These are phyloP conservation scores for Russula virescens DNA, from an alignment of 768 basidiomycete species.

Conservation along the genomic window DNA sequence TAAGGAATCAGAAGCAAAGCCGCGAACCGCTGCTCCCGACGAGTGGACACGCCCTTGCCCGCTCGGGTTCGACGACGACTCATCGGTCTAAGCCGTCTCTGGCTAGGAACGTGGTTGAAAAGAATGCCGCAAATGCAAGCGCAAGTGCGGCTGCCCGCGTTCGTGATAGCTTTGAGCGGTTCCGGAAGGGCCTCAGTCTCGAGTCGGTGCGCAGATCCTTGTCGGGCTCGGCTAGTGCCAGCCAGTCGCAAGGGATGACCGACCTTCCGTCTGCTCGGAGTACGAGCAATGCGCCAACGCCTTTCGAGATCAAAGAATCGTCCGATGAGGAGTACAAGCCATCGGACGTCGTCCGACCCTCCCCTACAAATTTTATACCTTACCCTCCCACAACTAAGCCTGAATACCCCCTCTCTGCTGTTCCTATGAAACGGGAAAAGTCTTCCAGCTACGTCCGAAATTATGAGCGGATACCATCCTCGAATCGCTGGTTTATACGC, in stretches of 20 bases:
- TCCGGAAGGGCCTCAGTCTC: slow-evolving; percentile 44
- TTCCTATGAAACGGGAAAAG: slow-evolving; percentile 30
- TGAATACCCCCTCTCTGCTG: slow-evolving; percentile 30
- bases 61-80: slow-evolving; percentile 23
- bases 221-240: slow-evolving; percentile 21
- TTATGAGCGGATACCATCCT: slow-evolving; percentile 61
- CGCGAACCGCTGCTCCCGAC: slow-evolving; percentile 69
- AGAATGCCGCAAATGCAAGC: slow-evolving; percentile 28
- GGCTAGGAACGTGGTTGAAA: slow-evolving; percentile 28
- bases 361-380: slow-evolving; percentile 17
- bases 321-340: slow-evolving; percentile 21
- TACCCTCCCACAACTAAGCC: slow-evolving; percentile 20
- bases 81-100: slow-evolving; percentile 28
- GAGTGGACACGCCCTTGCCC: slow-evolving; percentile 29
- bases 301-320: slow-evolving; percentile 20
- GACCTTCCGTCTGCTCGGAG: slow-evolving; percentile 17
- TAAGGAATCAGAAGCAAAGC: slow-evolving; percentile 50
- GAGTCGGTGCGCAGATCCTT: slow-evolving; percentile 29
- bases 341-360: slow-evolving; percentile 11
- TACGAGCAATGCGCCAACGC: slow-evolving; percentile 9
- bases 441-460: slow-evolving; percentile 45
- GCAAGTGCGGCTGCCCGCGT: slow-evolving; percentile 35
- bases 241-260: slow-evolving; percentile 18
- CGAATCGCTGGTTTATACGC: slow-evolving; percentile 67
- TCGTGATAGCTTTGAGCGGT: slow-evolving; percentile 57